Percentiles rank a stretch among this genome's conserved stretches.
Conservation (phyloP, 768 basidiomycete species). For the Boletus vermiculosoides region DNA sequence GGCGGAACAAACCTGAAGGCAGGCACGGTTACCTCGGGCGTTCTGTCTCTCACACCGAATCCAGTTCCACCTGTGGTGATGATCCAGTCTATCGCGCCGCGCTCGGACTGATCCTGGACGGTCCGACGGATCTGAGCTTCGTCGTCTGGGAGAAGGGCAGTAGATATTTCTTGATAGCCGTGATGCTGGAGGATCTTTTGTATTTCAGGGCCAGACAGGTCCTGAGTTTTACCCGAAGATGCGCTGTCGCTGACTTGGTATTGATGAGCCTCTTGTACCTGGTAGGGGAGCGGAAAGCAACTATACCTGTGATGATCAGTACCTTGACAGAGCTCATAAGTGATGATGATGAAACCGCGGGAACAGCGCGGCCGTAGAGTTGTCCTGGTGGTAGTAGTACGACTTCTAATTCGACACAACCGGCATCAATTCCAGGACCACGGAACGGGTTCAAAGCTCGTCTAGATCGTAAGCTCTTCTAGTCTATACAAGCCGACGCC, state of each 20-base stretch:
- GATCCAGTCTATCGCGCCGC: constrained; percentile 62
- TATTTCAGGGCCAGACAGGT: constrained; percentile 68
- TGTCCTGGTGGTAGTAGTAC: not conserved
- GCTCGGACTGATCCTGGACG: constrained; percentile 46
- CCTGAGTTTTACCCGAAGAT: constrained; percentile 44
- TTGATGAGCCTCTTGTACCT: constrained; percentile 2
- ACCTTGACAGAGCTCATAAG: constrained; percentile 26
- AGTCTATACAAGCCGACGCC: constrained; percentile 67
- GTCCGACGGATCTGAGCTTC: constrained; percentile 45
- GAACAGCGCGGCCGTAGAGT: not conserved
- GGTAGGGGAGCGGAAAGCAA: not conserved
- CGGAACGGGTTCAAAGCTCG: not conserved
- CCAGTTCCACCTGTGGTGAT: constrained; percentile 89
- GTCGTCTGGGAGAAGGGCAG: constrained; percentile 67
- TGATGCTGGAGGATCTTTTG: constrained; percentile 43
- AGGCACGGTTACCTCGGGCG: constrained; percentile 66
- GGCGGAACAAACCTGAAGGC: not conserved
- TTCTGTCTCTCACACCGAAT: constrained; percentile 75
- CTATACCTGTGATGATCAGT: constrained; percentile 30
- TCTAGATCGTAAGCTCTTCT: constrained; percentile 63
- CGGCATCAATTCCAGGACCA: not conserved
- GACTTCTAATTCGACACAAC: not conserved
- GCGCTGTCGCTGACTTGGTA: constrained; percentile 67
- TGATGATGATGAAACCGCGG: not conserved
- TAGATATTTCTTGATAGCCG: constrained; percentile 38